Base-by-base conservation (phyloP, 495 filamentous ascomycete genomes). In the Penicillium riverlandense region DNA sequence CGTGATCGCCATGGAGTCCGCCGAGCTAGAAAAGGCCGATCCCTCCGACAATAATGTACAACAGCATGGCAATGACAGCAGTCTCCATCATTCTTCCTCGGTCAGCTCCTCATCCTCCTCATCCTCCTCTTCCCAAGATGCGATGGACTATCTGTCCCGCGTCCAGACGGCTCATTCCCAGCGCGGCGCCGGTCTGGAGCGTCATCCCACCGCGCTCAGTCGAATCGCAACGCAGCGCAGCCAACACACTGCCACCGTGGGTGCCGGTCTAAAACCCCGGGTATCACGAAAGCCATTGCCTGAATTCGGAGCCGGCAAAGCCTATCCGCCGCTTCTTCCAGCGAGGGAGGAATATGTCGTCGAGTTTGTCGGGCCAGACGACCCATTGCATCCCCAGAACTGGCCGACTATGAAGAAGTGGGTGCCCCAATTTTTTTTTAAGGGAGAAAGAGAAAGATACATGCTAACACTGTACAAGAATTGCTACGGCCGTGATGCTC, bases 331-430 rank as follows among this genome's bases (percentile, higher is more conserved):
- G 4, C 70, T 63, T 0, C 59, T 94, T 34, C 86, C 86, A 6
- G 78, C 78, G 15, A 73, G 75, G 52, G 89, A 92, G 52, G 80
- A 84, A 45, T 95, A 92, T 67, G 86, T 94, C 2, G 89, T 95
- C 12, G 89, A 91, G 51, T 95, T 94, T 49, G 78, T 83, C 39
- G 86, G 88, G 0, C 79, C 77, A 1, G 75, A 87, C 50, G 88
- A 95, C 59, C 87, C 86, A 8, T 53, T 84, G 35, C 84, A 95
- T 61, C 83, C 88, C 0, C 83, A 85, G 62, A 95, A 95, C 61
- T 95, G 89, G 89, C 71, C 83, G 0, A 55, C 85, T 22, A 74
- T 54, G 47, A 88, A 84, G 66, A 94, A 94, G 83, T 85, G 62
- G 40, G 78, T 70, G 22, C 22, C 4, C 22, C 22, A 22, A 22